These are phyloP conservation scores for Ophiostoma pallidulum DNA, from an alignment of 2,329 filamentous ascomycete species.

Conservation along the genomic window DNA sequence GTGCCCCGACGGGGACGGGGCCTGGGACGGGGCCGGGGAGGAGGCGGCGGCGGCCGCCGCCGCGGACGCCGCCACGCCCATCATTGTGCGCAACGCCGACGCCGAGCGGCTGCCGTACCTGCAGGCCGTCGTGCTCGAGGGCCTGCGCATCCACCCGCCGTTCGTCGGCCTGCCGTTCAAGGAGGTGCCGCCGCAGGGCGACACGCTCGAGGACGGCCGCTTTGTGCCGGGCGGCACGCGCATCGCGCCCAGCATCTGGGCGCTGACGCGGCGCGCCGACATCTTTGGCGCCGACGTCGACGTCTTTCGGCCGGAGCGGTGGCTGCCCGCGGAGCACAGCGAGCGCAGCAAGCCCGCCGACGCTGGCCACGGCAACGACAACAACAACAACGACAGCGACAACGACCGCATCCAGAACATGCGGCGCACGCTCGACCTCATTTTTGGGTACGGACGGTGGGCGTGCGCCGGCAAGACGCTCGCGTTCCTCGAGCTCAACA, in stretches of 20 bases:
- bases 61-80: too few species aligned
- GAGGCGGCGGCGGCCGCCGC: too few species aligned
- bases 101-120: constrained; percentile 36
- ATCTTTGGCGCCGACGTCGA: constrained; percentile 30
- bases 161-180: constrained; percentile 25
- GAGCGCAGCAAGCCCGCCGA: too few species aligned
- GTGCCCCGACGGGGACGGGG: too few species aligned
- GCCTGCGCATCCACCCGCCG: constrained; percentile 37
- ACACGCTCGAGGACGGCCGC: constrained; percentile 29
- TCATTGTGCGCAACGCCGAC: constrained; percentile 17
- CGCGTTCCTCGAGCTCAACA: constrained; percentile 34
- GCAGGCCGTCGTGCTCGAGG: constrained; percentile 40
- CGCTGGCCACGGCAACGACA: constrained; percentile 16
- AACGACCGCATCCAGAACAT: constrained; percentile 16
- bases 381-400: constrained; percentile 12
- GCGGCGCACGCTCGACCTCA: constrained; percentile 24
- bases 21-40: constrained; percentile 7
- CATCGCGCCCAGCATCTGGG: constrained; percentile 22
- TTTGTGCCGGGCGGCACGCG: constrained; percentile 38
- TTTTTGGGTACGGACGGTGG: constrained; percentile 32
- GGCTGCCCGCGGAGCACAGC: constrained; percentile 22
- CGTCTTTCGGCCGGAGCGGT: constrained; percentile 37
- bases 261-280: constrained; percentile 28
- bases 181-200: constrained; percentile 28
- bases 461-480: constrained; percentile 34